These are phyloP conservation scores for Boletus edulis DNA, from an alignment of 768 basidiomycete genomes.

Conservation along the genomic window DNA sequence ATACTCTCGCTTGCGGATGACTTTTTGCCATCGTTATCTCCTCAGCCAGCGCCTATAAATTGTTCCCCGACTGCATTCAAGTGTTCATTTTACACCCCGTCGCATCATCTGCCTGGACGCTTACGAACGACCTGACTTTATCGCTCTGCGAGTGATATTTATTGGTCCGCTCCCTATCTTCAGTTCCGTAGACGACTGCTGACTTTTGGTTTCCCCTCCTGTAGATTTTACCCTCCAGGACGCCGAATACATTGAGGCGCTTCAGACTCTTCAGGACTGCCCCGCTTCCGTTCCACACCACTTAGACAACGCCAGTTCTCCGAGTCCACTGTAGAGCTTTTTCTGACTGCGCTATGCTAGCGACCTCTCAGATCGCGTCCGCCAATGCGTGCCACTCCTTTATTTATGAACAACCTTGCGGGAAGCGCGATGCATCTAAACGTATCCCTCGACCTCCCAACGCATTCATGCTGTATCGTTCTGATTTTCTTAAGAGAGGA, in stretches of 20 bases:
- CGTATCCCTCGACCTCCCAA: slow-evolving; percentile 51
- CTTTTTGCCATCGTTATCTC: neutral
- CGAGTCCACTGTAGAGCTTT: neutral
- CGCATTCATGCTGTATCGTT: slow-evolving; percentile 58
- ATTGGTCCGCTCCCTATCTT: slow-evolving; percentile 5
- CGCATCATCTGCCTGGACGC: slow-evolving; percentile 13
- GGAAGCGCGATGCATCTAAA: slow-evolving; percentile 8
- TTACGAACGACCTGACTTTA: neutral
- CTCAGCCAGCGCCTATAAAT: slow-evolving; percentile 17
- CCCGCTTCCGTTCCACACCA: neutral
- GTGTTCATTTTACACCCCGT: neutral
- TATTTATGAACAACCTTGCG: neutral
- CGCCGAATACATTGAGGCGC: neutral
- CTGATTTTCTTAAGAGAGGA: slow-evolving; percentile 44
- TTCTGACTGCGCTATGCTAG: slow-evolving; percentile 1
- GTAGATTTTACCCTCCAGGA: slow-evolving; percentile 2
- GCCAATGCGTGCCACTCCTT: slow-evolving; percentile 5
- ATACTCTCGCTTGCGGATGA: slow-evolving; percentile 4
- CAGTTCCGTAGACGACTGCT: neutral
- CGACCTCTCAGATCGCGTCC: slow-evolving; percentile 3
- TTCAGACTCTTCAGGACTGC: neutral
- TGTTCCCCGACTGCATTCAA: neutral
- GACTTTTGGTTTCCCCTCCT: neutral
- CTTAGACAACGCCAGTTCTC: neutral
- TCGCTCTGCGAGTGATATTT: slow-evolving; percentile 1